Percentiles rank a stretch among this genome's conserved stretches.
Evolutionary conservation across 306 rosid genomes (phyloP).

Genomic region (Quercus robur): DNA sequence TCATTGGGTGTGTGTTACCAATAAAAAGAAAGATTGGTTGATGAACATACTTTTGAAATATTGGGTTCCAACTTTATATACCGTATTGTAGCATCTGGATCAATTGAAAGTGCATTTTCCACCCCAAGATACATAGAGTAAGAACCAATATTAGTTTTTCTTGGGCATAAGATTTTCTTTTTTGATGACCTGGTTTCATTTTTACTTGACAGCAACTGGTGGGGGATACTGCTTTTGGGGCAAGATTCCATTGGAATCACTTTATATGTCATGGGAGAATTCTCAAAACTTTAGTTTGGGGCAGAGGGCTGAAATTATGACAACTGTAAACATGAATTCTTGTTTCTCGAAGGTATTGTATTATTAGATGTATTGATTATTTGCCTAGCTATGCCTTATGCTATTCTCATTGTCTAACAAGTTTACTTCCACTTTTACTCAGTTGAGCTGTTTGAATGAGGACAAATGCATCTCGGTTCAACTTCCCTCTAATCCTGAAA

Average conservation of each 20-base stretch:
- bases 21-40: no score
- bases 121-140: not conserved
- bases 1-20: no score
- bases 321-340: constrained; percentile 50
- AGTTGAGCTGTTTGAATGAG: constrained; percentile 55
- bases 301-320: constrained; percentile 55
- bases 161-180: not conserved
- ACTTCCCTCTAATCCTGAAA: constrained; percentile 39
- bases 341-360: constrained; percentile 66
- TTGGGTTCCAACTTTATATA: not conserved
- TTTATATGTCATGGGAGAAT: constrained; percentile 51
- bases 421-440: constrained; percentile 17
- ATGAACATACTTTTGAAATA: not conserved
- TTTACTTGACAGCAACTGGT: constrained; percentile 43
- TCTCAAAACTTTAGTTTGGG: constrained; percentile 56
- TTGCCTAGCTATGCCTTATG: constrained; percentile 11
- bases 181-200: constrained; percentile 17
- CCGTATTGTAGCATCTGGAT: not conserved
- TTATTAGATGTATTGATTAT: constrained; percentile 10
- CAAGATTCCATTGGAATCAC: constrained; percentile 59
- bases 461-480: constrained; percentile 54
- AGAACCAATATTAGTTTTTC: not conserved
- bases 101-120: not conserved
- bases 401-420: not conserved
- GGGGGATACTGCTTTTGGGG: constrained; percentile 63